Evolutionary conservation across 805 yeast species (phyloP).

Genomic region (Babjeviella inositovora): DNA sequence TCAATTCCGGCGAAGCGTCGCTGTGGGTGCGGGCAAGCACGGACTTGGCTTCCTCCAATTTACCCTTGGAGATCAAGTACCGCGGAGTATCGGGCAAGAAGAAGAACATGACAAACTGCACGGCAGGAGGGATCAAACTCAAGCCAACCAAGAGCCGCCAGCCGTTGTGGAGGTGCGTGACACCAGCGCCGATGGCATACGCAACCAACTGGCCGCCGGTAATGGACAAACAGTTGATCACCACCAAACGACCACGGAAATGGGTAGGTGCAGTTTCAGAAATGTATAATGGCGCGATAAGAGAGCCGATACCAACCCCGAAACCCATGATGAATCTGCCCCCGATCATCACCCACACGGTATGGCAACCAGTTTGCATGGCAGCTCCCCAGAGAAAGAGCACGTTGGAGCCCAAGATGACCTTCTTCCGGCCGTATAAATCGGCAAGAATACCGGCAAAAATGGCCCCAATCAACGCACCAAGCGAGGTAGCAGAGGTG

Average conservation of each 20-base stretch:
- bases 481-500: slow-evolving; percentile 89
- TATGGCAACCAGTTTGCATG: slow-evolving; percentile 66
- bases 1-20: slow-evolving; percentile 15
- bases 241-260: slow-evolving; percentile 83
- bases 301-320: slow-evolving; percentile 91
- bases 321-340: slow-evolving; percentile 92
- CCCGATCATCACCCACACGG: slow-evolving; percentile 80
- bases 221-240: slow-evolving; percentile 74
- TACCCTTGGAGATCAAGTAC: slow-evolving; percentile 26
- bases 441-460: slow-evolving; percentile 78
- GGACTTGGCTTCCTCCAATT: slow-evolving; percentile 16
- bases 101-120: slow-evolving; percentile 26
- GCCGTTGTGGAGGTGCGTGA: slow-evolving; percentile 21
- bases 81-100: slow-evolving; percentile 42
- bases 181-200: slow-evolving; percentile 32
- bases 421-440: slow-evolving; percentile 69
- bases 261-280: slow-evolving; percentile 85
- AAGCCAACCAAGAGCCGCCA: slow-evolving; percentile 36
- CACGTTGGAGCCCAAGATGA: slow-evolving; percentile 68
- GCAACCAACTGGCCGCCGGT: slow-evolving; percentile 95
- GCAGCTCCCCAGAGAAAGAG: slow-evolving; percentile 76
- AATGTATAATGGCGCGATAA: slow-evolving; percentile 87
- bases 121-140: slow-evolving; percentile 31
- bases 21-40: slow-evolving; percentile 21
- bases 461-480: slow-evolving; percentile 72